These are phyloP conservation scores for Schizosaccharomyces osmophilus DNA, from an alignment of 805 yeast species.

Conservation along the genomic window DNA sequence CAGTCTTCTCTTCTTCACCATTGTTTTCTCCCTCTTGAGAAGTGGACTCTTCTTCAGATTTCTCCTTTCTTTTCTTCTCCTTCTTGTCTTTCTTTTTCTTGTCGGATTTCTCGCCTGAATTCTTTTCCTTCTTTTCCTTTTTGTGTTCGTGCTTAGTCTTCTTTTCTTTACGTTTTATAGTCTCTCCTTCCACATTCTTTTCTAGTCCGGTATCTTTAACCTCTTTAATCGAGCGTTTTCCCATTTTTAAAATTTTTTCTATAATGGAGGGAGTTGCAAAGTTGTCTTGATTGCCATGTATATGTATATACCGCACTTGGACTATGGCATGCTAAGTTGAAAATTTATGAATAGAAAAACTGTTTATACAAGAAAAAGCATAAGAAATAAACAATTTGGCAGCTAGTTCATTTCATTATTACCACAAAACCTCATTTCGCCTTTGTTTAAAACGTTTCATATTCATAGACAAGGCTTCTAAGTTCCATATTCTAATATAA, in stretches of 20 bases:
- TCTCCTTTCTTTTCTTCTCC: constrained; percentile 11
- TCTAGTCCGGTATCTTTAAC: background rate
- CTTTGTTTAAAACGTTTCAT: too few relatives aligned
- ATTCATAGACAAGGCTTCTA: too few relatives aligned
- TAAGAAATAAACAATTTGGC: too few relatives aligned
- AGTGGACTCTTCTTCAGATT: constrained; percentile 11
- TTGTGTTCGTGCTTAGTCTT: background rate
- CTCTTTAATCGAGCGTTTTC: background rate
- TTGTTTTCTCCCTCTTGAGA: constrained; percentile 9
- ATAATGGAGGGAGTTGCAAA: background rate
- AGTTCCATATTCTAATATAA: too few relatives aligned
- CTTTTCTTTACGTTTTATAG: background rate
- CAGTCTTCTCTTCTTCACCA: constrained; percentile 8
- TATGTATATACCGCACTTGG: too few relatives aligned
- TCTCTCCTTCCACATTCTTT: background rate
- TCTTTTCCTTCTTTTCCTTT: background rate
- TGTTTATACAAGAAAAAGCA: too few relatives aligned
- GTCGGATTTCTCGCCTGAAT: background rate
- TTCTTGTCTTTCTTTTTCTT: background rate
- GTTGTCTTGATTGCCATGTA: too few relatives aligned
- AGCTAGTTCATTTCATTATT: too few relatives aligned
- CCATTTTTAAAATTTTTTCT: background rate
- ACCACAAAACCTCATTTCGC: too few relatives aligned
- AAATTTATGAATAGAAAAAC: too few relatives aligned
- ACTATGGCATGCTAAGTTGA: too few relatives aligned